Evolutionary conservation across 192 early-diverging fungal genomes (phyloP).

Genomic region (Hyaloraphidium curvatum): DNA sequence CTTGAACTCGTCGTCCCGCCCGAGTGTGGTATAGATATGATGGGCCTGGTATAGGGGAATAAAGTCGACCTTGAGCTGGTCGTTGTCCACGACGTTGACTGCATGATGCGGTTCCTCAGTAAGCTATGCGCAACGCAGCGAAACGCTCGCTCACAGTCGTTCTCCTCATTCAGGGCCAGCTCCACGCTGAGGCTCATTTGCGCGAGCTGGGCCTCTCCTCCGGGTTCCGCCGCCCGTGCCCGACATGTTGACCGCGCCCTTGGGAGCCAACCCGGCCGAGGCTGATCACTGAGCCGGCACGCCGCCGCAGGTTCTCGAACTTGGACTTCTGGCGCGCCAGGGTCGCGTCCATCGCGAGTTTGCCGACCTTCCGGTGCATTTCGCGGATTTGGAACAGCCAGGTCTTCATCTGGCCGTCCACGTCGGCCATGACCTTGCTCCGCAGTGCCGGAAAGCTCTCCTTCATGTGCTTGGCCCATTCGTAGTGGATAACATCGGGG

Average conservation of each 20-base stretch:
- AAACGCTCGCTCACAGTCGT: conserved; percentile 30
- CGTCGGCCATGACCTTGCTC: no score
- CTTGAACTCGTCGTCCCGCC: conserved; percentile 68
- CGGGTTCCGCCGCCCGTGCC: not conserved
- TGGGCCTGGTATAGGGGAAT: conserved; percentile 88
- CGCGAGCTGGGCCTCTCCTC: not conserved
- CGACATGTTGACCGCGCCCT: not conserved
- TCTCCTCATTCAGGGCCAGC: conserved; percentile 64
- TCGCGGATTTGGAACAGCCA: conserved; percentile 37
- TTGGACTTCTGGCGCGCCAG: conserved; percentile 34
- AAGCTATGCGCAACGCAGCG: not conserved
- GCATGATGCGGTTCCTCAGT: not conserved
- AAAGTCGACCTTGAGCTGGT: conserved; percentile 69
- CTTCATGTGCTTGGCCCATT: no score
- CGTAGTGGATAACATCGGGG: not conserved
- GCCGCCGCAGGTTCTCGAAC: not conserved
- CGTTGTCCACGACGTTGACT: conserved; percentile 46
- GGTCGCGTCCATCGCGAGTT: conserved; percentile 63
- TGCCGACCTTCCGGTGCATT: conserved; percentile 62
- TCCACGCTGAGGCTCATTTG: conserved; percentile 26
- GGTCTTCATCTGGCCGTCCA: not conserved
- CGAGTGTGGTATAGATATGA: conserved; percentile 87
- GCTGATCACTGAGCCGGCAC: no score
- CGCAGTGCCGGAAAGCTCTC: no score
- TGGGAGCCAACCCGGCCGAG: no score